phyloP scores from a whole-genome alignment of 176 grass and related monocot genomes.

The Hordeum marinum region DNA sequence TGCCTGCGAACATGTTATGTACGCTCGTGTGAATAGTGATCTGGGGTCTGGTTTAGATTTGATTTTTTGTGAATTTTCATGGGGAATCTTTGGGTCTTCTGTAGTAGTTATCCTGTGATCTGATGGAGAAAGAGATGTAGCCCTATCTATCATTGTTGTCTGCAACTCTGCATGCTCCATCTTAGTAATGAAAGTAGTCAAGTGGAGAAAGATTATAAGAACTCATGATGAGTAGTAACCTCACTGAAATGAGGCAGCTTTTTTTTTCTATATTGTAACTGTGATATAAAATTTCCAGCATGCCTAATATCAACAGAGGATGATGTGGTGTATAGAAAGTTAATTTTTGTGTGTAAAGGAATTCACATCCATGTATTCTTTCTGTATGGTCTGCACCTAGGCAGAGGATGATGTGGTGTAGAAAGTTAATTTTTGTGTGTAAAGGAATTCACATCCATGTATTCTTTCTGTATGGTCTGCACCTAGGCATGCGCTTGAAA shows the following conservation, averaged over 20 bases:
- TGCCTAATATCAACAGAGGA: not conserved
- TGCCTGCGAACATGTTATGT: not conserved
- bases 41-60: not conserved
- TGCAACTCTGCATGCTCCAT: not conserved
- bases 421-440: not conserved
- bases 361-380: not conserved
- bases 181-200: not conserved
- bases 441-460: not conserved
- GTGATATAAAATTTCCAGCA: not conserved
- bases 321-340: not conserved
- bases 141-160: not conserved
- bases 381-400: not conserved
- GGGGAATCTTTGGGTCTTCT: not conserved
- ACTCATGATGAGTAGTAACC: not conserved
- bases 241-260: not conserved
- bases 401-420: too few relatives aligned
- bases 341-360: not conserved
- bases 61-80: not conserved
- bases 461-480: not conserved
- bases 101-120: not conserved
- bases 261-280: not conserved
- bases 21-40: not conserved
- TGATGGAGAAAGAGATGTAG: slow-evolving; percentile 3
- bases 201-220: not conserved
- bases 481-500: not conserved